Evolutionary conservation across 1,139 yeast species (phyloP).

Genomic region (Yamadazyma siamensis): DNA sequence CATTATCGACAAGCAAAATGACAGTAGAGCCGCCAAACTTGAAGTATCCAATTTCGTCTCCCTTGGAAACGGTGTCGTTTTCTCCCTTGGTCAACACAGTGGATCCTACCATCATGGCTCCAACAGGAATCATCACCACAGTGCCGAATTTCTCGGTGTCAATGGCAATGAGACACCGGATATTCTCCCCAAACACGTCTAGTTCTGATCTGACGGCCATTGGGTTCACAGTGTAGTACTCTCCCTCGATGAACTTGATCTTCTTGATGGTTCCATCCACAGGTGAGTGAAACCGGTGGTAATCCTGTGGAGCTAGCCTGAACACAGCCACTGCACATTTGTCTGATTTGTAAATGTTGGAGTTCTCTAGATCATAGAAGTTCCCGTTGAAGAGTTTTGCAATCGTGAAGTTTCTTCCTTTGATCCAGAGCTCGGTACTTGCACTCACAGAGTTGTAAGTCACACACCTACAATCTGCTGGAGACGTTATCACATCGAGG

Average conservation of each 20-base stretch:
- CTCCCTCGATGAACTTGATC: conserved; percentile 74
- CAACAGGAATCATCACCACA: conserved; percentile 77
- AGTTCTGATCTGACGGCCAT: conserved; percentile 89
- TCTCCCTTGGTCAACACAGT: conserved; percentile 67
- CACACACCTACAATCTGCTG: conserved; percentile 88
- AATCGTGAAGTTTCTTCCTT: conserved; percentile 75
- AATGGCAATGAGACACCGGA: conserved; percentile 73
- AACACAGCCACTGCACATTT: conserved; percentile 72
- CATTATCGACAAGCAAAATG: conserved; percentile 47
- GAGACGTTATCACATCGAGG: conserved; percentile 57
- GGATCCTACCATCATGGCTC: conserved; percentile 99
- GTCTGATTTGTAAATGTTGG: conserved; percentile 33
- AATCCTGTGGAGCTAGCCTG: conserved; percentile 94
- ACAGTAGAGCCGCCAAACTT: conserved; percentile 95
- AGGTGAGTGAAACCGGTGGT: conserved; percentile 90
- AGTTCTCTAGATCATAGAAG: conserved; percentile 45
- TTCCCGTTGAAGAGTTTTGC: conserved; percentile 60
- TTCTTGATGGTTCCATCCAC: conserved; percentile 70
- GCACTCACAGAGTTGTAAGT: conserved; percentile 57
- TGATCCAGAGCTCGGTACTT: conserved; percentile 86
- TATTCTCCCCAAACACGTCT: conserved; percentile 93
- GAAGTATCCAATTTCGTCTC: conserved; percentile 90
- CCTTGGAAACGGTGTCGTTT: conserved; percentile 57
- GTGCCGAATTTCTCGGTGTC: conserved; percentile 72
- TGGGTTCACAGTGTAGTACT: conserved; percentile 94